Conservation (phyloP, 192 early-diverging fungal species). For the Backusella parvicylindrica region DNA sequence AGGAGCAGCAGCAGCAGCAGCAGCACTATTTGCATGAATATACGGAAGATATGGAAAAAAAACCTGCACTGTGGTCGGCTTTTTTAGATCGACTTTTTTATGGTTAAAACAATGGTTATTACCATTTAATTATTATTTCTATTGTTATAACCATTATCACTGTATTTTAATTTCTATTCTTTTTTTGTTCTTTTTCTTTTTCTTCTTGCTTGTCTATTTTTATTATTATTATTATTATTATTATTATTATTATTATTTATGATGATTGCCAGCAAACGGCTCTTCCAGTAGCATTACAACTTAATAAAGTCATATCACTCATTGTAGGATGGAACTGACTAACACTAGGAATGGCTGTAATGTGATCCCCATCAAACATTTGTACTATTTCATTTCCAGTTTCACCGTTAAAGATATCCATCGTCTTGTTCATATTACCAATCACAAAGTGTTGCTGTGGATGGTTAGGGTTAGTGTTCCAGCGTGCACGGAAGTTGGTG, state of each 20-base stretch:
- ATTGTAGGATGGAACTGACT: conserved; percentile 58
- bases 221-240: background rate
- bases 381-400: conserved; percentile 47
- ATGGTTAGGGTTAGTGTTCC: conserved; percentile 42
- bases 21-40: background rate
- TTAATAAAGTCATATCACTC: conserved; percentile 39
- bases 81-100: conserved; percentile 8
- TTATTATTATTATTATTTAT: conserved; percentile 1
- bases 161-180: background rate
- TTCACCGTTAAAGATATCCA: conserved; percentile 57
- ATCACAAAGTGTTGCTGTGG: conserved; percentile 47
- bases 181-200: background rate
- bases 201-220: background rate
- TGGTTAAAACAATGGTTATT: background rate
- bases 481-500: conserved; percentile 58
- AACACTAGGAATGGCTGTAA: conserved; percentile 60
- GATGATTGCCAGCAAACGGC: conserved; percentile 52
- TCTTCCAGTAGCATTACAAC: conserved; percentile 58
- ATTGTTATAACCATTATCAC: background rate
- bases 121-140: background rate
- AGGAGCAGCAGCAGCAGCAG: background rate
- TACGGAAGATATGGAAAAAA: background rate
- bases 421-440: conserved; percentile 65
- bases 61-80: background rate
- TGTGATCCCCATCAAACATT: conserved; percentile 39